A percentile compares a stretch with the other conserved stretches of the same genome.
These are phyloP conservation scores for Breviolum minutum DNA, from an alignment of 73 alveolate genomes.

Conservation along the genomic window DNA sequence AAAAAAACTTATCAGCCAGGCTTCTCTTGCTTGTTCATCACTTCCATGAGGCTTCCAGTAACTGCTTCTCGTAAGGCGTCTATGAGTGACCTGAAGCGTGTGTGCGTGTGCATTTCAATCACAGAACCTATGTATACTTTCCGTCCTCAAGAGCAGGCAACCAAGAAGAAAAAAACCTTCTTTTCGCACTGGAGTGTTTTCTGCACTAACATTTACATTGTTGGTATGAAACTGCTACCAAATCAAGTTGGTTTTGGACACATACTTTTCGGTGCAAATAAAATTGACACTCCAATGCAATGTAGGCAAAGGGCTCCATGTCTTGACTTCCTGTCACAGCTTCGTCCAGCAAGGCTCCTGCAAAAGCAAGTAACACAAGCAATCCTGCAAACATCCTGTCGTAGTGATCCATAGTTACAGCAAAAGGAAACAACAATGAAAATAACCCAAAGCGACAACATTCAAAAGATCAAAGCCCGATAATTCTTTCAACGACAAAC, in stretches of 20 bases:
- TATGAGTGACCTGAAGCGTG: neutral
- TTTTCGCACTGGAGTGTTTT: no score
- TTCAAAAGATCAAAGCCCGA: no score
- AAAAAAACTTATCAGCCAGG: neutral
- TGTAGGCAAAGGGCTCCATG: neutral
- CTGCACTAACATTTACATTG: no score
- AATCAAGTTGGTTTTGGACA: no score
- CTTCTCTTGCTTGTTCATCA: slow-evolving; percentile 6
- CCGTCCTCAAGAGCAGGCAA: neutral
- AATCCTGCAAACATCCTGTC: no score
- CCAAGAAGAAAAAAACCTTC: neutral
- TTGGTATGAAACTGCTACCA: no score
- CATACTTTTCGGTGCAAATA: no score
- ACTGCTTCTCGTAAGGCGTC: neutral
- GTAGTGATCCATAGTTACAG: no score
- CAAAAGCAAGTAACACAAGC: neutral
- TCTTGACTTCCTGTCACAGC: slow-evolving; percentile 30
- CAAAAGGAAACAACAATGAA: no score
- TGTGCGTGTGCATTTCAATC: neutral
- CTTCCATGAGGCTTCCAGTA: slow-evolving; percentile 2
- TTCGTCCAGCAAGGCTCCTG: slow-evolving; percentile 27
- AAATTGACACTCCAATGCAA: no score
- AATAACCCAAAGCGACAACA: no score
- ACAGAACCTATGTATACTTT: neutral
- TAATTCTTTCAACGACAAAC: no score